Conservation (phyloP, 192 early-diverging fungal genomes). For the Jimgerdemannia flammicorona region DNA sequence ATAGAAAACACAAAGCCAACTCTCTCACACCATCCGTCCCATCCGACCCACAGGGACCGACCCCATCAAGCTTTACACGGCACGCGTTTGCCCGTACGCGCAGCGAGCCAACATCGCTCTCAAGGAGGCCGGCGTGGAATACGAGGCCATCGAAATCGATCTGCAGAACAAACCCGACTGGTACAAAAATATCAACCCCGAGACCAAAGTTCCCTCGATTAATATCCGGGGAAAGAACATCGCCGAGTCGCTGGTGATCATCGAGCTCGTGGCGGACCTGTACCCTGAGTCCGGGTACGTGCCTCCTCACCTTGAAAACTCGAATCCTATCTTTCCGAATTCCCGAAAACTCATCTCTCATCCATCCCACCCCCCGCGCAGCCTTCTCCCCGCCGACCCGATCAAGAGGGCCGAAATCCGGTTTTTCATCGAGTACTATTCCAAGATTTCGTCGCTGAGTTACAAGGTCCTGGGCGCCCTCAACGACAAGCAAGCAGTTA, state of each 20-base stretch:
- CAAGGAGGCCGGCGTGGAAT: constrained; percentile 45
- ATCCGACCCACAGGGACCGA: too few relatives aligned
- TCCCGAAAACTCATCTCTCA: background rate
- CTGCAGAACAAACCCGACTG: constrained; percentile 55
- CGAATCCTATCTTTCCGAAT: background rate
- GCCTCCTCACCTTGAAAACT: background rate
- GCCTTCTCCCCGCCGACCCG: constrained; percentile 40
- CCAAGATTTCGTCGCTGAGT: constrained; percentile 17
- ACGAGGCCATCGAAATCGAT: constrained; percentile 59
- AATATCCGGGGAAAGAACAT: constrained; percentile 46
- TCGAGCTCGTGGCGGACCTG: constrained; percentile 62
- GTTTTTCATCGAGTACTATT: constrained; percentile 41
- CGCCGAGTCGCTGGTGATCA: constrained; percentile 62
- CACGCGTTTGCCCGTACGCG: constrained; percentile 61
- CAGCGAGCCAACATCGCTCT: constrained; percentile 63
- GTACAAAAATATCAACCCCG: constrained; percentile 62
- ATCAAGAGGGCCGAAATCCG: constrained; percentile 37
- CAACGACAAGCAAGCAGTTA: constrained; percentile 16
- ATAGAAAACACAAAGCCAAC: too few relatives aligned
- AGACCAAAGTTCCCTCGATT: constrained; percentile 65
- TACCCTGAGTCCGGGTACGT: constrained; percentile 48
- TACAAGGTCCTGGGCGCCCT: constrained; percentile 21
- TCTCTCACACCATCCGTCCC: too few relatives aligned
- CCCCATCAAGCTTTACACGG: constrained; percentile 50
- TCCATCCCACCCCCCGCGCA: background rate